Evolutionary conservation across 805 yeast genomes (phyloP), one percentile per base, ranked within the genome.

Genomic region (Cyberlindnera xishuangbannaensis): DNA sequence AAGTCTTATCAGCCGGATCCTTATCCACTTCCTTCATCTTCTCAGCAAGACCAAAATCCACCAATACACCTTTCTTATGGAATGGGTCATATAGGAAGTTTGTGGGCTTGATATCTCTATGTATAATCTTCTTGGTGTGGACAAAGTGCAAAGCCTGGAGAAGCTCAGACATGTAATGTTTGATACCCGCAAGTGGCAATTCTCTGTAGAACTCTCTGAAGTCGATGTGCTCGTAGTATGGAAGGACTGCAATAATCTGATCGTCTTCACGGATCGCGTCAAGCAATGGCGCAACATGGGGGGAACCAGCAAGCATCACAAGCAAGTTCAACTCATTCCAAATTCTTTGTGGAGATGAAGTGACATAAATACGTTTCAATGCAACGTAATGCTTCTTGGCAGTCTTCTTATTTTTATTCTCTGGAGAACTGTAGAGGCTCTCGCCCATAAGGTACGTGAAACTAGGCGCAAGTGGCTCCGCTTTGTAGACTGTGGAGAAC

Each of bases 321-420:
- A 92, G 66, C 29, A 92, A 62, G 43, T 80, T 80, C 43, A 92
- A 69, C 57, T 92, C 99, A 55, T 88, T 88, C 47, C 74, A 77
- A 27, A 92, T 90, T 58, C 99, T 71, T 42, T 76, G 79, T 0
- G 97, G 97, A 7, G 97, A 86, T 1, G 96, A 84, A 0, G 98
- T 92, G 15, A 88, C 97, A 56, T 90, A 88, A 29, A 92, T 86
- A 50, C 92, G 76, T 55, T 92, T 92, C 45, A 92, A 65, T 2
- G 99, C 99, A 37, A 92, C 97, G 32, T 54, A 60, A 21, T 52
- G 50, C 22, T 51, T 39, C 17, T 39, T 40, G 11, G 24, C 9
- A 5, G 17, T 28, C 6, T 28, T 24, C n/a, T 33, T 28, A 18
- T 36, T 35, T 8, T 37, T 43, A 25, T 41, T 50, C 21, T 50